Base-by-base conservation (phyloP, 1,139 yeast genomes). In the Debaryomycetaceae sp. region DNA sequence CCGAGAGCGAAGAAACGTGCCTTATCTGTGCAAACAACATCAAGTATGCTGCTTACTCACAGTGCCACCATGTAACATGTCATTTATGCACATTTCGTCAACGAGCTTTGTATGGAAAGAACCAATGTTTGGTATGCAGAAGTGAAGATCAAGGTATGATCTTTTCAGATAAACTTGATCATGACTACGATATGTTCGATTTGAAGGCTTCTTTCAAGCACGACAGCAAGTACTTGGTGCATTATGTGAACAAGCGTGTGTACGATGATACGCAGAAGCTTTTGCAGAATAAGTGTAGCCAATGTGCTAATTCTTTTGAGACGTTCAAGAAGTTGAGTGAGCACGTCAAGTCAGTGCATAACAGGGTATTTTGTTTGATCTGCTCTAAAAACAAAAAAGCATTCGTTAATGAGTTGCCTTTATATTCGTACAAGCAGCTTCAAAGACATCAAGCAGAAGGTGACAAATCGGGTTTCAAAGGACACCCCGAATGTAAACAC, bases 401-500 rank as follows among this genome's bases (percentile, higher is more conserved):
- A 4, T 93, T 93, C 61, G 78, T 89, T 4, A 63, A 70, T 11
- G 98, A 93, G 60, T 72, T 89, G 45, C 73, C 76, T 36, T 63
- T 87, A 20, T 88, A 78, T 60, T 76, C 83, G 1, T 74, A 73
- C 38, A 80, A 80, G 47, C 85, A 81, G 51, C 72, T 93, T 41
- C 81, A 79, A 48, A 75, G 69, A 43, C 99, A 93, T 65, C 86
- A 85, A 59, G 63, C 75, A 5, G 75, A 71, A 37, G 97, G 97
- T 39, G 82, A 77, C 47, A 76, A 74, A 39, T 64, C 68, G 17
- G 97, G 97, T 3, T 91, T 91, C 61, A 72, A 67, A 8, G 98
- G 98, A 0, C 99, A 93, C 60, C 97, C 98, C 0, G 75, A 77
- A 52, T 93, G 99, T 72, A 81, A 80, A 52, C 88, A 88, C 62